Percentiles rank a stretch among this genome's conserved stretches.
phyloP scores from a whole-genome alignment of 768 basidiomycete species.

The Rubroboletus satanas region DNA sequence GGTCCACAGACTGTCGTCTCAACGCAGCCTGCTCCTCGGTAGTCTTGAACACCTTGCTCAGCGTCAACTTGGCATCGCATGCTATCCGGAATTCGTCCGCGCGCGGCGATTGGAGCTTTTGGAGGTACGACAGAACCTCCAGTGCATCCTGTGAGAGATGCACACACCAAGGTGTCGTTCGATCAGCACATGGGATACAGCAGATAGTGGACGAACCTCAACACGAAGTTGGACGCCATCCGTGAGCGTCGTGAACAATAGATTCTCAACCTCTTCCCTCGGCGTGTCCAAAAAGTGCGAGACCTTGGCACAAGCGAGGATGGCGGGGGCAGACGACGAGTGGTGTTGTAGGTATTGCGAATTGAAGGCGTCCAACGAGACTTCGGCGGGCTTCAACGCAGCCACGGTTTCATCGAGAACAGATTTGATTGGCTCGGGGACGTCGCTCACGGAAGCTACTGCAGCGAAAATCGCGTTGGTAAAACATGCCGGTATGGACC shows the following conservation, averaged over 20 bases:
- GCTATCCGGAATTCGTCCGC: constrained; percentile 57
- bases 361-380: constrained; percentile 65
- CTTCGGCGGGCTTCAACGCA: constrained; percentile 51
- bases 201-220: constrained; percentile 34
- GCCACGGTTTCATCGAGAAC: constrained; percentile 47
- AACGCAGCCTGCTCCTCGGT: constrained; percentile 46
- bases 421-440: constrained; percentile 45
- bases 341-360: constrained; percentile 71
- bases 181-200: neutral
- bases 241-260: constrained; percentile 47
- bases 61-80: constrained; percentile 50
- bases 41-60: constrained; percentile 67
- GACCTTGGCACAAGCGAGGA: constrained; percentile 64
- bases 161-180: neutral
- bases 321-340: constrained; percentile 44
- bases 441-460: constrained; percentile 47
- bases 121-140: constrained; percentile 46
- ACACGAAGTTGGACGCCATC: constrained; percentile 43
- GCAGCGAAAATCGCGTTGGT: neutral
- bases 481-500: neutral
- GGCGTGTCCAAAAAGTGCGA: constrained; percentile 44
- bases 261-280: constrained; percentile 56
- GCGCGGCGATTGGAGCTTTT: constrained; percentile 46
- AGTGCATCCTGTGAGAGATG: constrained; percentile 50
- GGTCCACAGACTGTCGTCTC: constrained; percentile 23